Evolutionary conservation across 2,329 filamentous ascomycete genomes (phyloP).

Genomic region (Chrysosporium queenslandicum): DNA sequence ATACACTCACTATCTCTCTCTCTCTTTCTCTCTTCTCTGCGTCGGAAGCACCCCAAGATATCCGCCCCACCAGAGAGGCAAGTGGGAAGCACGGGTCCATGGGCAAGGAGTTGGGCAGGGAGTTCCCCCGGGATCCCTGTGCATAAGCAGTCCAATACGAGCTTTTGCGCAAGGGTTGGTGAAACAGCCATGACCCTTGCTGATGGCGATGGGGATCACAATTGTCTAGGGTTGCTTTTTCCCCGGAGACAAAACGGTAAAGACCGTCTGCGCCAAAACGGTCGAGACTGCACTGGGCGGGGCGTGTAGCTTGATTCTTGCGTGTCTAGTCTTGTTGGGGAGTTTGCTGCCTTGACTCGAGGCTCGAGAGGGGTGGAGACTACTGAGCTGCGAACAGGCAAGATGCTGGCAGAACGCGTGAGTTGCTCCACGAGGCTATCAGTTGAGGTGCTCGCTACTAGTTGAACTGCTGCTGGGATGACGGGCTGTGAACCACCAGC

Average conservation of each 20-base stretch:
- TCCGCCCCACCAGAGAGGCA: neutral
- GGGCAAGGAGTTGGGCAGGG: neutral
- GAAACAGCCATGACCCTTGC: slow-evolving; percentile 6
- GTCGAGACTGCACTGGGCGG: neutral
- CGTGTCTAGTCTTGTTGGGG: too few relatives aligned
- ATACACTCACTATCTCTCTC: too few relatives aligned
- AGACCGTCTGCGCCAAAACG: neutral
- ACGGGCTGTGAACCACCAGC: too few relatives aligned
- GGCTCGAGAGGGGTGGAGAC: neutral
- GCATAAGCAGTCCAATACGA: neutral
- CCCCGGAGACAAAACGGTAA: neutral
- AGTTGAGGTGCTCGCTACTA: too few relatives aligned
- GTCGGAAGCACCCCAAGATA: neutral
- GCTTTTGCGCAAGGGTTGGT: slow-evolving; percentile 5
- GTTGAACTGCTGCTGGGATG: too few relatives aligned
- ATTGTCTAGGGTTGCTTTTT: neutral
- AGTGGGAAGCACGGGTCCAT: too few relatives aligned
- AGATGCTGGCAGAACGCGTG: too few relatives aligned
- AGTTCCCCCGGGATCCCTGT: neutral
- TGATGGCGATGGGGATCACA: neutral
- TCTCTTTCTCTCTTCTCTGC: too few relatives aligned
- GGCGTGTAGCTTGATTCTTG: too few relatives aligned
- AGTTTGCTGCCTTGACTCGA: too few relatives aligned
- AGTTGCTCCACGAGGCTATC: too few relatives aligned
- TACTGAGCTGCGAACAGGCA: neutral